Evolutionary conservation across 768 basidiomycete species (phyloP).

Genomic region (Lyophyllum atratum): DNA sequence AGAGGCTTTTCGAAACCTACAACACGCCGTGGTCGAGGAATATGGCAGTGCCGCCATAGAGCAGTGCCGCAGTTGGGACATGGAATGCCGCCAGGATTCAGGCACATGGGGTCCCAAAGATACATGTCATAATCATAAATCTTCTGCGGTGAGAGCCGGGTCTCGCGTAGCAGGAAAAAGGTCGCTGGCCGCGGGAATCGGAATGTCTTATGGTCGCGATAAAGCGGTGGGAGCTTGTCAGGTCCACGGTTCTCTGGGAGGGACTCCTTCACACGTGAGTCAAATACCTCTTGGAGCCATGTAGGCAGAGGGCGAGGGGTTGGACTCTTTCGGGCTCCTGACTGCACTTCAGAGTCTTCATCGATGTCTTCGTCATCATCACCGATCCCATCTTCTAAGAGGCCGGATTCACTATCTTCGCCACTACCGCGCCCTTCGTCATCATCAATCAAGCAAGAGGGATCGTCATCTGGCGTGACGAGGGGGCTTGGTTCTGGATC

Average conservation of each 20-base stretch:
- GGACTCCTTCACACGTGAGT: neutral
- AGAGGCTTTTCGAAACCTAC: conserved; percentile 10
- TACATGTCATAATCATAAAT: conserved; percentile 12
- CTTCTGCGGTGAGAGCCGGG: conserved; percentile 10
- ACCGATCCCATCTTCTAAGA: conserved; percentile 3
- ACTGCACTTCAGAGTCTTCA: neutral
- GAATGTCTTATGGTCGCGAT: conserved; percentile 6
- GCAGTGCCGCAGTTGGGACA: conserved; percentile 13
- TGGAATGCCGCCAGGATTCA: neutral
- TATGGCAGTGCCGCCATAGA: conserved; percentile 10
- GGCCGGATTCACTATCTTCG: neutral
- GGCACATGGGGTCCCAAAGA: conserved; percentile 15
- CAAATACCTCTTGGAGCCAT: neutral
- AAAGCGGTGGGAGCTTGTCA: neutral
- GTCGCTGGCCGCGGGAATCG: neutral
- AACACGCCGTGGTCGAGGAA: conserved; percentile 10
- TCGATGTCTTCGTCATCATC: neutral
- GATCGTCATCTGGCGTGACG: neutral
- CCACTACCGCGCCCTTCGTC: neutral
- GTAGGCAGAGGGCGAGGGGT: neutral
- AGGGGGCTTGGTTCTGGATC: neutral
- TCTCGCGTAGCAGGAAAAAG: conserved; percentile 1
- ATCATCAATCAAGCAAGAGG: neutral
- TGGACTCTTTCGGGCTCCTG: neutral
- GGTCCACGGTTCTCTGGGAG: neutral